Percentiles rank a stretch among this genome's conserved stretches.
Conservation (phyloP, 805 yeast genomes). For the Kodamaea neixiangensis region DNA sequence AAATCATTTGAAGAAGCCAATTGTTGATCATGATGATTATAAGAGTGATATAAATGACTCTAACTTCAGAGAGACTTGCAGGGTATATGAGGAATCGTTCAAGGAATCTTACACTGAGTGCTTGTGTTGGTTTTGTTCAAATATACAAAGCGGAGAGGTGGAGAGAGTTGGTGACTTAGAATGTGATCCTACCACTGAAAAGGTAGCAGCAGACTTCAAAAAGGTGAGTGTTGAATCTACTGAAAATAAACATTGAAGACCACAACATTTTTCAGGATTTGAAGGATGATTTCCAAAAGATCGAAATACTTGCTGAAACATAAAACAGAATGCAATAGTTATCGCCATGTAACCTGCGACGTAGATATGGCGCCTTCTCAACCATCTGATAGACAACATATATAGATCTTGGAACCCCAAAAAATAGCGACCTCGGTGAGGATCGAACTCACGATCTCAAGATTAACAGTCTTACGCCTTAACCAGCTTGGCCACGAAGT, state of each 20-base stretch:
- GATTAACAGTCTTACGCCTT: conserved; percentile 32
- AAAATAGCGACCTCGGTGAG: conserved; percentile 17
- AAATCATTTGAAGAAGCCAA: conserved; percentile 15
- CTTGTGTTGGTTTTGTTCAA: conserved; percentile 13
- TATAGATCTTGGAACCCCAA: not conserved
- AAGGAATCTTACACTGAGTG: conserved; percentile 13
- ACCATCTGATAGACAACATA: too few relatives aligned
- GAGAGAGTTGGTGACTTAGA: conserved; percentile 17
- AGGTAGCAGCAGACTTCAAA: too few relatives aligned
- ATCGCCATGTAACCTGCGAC: too few relatives aligned
- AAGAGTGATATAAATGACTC: conserved; percentile 6
- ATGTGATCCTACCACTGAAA: conserved; percentile 4
- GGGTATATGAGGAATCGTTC: conserved; percentile 10
- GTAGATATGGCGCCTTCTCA: too few relatives aligned
- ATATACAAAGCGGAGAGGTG: conserved; percentile 1
- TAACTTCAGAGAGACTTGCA: conserved; percentile 14
- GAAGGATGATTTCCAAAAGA: too few relatives aligned
- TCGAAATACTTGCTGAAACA: too few relatives aligned
- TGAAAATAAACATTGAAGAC: too few relatives aligned
- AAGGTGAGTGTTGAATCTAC: too few relatives aligned
- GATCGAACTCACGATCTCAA: conserved; percentile 29
- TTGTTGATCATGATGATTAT: conserved; percentile 9
- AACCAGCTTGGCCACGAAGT: conserved; percentile 34
- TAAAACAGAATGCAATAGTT: too few relatives aligned
- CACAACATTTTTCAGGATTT: too few relatives aligned